phyloP scores from a whole-genome alignment of 495 filamentous ascomycete genomes.

The Aspergillus baeticus region DNA sequence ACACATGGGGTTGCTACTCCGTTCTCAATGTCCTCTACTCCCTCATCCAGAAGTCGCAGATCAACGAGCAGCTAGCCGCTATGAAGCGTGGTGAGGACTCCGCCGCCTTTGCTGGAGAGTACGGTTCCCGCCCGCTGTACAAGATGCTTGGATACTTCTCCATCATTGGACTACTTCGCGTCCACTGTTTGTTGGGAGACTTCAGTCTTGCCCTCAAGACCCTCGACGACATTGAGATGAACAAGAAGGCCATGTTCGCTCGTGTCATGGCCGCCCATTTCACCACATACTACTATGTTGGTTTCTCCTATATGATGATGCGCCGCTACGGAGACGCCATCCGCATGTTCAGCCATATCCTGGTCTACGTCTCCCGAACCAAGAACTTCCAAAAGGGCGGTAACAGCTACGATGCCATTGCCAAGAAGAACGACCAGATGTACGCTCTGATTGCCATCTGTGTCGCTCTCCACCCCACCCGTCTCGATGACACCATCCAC shows the following conservation, averaged over 20 bases:
- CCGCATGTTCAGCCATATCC: constrained; percentile 99
- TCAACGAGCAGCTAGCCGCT: constrained; percentile 91
- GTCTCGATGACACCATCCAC: constrained; percentile 98
- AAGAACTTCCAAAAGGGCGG: constrained; percentile 99
- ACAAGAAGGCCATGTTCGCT: constrained; percentile 99
- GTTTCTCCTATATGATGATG: constrained; percentile 99
- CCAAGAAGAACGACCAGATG: constrained; percentile 99
- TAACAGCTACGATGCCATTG: constrained; percentile 94
- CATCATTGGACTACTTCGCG: constrained; percentile 93
- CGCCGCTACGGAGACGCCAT: constrained; percentile 98
- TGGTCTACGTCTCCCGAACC: constrained; percentile 96
- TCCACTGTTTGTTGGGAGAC: constrained; percentile 95
- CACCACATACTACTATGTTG: constrained; percentile 99
- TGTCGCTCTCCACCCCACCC: constrained; percentile 93
- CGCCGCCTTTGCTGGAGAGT: constrained; percentile 81
- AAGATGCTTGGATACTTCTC: constrained; percentile 99
- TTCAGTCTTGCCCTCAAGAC: constrained; percentile 98
- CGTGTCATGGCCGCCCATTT: constrained; percentile 99
- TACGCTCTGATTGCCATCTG: constrained; percentile 98
- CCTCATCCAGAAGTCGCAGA: constrained; percentile 95
- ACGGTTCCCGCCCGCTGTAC: constrained; percentile 88
- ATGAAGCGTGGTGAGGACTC: constrained; percentile 93
- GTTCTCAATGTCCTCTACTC: constrained; percentile 99
- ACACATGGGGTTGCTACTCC: constrained; percentile 99
- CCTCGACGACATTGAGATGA: constrained; percentile 97